Evolutionary conservation across 768 basidiomycete genomes (phyloP).

Genomic region (Dacryopinax spathularia): DNA sequence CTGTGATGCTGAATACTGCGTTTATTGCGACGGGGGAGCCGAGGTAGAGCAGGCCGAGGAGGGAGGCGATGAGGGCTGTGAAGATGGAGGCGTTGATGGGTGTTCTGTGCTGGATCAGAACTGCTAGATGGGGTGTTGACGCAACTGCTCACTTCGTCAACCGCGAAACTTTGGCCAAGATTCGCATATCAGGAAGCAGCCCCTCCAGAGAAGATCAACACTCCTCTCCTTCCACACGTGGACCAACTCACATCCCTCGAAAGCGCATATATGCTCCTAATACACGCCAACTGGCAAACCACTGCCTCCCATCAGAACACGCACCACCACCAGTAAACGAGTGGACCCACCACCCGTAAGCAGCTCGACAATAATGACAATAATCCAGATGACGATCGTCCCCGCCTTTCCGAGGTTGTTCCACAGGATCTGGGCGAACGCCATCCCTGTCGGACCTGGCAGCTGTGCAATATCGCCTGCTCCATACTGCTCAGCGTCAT

Average conservation of each 20-base stretch:
- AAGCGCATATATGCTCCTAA: slow-evolving; percentile 9
- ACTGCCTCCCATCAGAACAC: slow-evolving; percentile 5
- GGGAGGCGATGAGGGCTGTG: slow-evolving; percentile 11
- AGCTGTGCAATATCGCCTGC: slow-evolving; percentile 9
- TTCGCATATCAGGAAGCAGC: slow-evolving; percentile 12
- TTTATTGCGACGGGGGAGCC: slow-evolving; percentile 15
- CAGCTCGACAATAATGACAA: slow-evolving; percentile 14
- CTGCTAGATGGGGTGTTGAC: not conserved
- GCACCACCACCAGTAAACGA: not conserved
- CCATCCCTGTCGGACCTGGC: slow-evolving; percentile 11
- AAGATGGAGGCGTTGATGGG: slow-evolving; percentile 14
- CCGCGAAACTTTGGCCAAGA: slow-evolving; percentile 14
- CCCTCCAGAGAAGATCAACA: not conserved
- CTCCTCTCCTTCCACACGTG: not conserved
- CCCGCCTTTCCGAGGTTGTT: slow-evolving; percentile 12
- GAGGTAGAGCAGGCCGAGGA: slow-evolving; percentile 15
- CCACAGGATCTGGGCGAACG: slow-evolving; percentile 13
- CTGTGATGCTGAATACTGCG: slow-evolving; percentile 16
- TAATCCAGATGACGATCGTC: slow-evolving; percentile 13
- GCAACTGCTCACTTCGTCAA: not conserved
- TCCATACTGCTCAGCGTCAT: slow-evolving; percentile 9
- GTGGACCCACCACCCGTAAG: not conserved
- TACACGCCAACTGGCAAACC: slow-evolving; percentile 14
- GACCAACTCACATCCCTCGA: not conserved
- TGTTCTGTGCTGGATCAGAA: not conserved